phyloP scores from a whole-genome alignment of 2,329 filamentous ascomycete genomes.

The Cladosporium sp. region DNA sequence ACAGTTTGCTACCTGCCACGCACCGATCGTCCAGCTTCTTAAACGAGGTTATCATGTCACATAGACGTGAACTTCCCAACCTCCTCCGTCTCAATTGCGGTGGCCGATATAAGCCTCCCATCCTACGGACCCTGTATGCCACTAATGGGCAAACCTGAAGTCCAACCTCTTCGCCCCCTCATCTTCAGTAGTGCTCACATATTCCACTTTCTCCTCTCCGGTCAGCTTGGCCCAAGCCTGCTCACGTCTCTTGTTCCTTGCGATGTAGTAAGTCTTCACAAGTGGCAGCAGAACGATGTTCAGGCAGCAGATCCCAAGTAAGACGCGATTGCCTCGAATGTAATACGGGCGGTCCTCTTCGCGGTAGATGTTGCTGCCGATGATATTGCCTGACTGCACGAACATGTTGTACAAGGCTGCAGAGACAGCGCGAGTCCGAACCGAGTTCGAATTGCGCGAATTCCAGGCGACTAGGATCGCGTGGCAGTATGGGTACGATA shows the following conservation, averaged over 20 bases:
- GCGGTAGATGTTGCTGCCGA: slow-evolving; percentile 47
- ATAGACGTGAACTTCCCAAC: too few species aligned
- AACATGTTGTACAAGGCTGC: slow-evolving; percentile 40
- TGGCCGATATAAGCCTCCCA: too few species aligned
- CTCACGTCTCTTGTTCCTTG: slow-evolving; percentile 23
- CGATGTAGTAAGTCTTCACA: slow-evolving; percentile 33
- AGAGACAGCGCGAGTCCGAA: slow-evolving; percentile 41
- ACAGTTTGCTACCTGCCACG: too few species aligned
- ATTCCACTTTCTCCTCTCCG: slow-evolving; percentile 46
- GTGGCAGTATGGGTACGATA: slow-evolving; percentile 42
- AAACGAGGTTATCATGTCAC: too few species aligned
- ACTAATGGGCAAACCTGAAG: slow-evolving; percentile 34
- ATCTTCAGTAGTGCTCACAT: slow-evolving; percentile 39
- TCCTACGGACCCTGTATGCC: too few species aligned
- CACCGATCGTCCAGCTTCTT: too few species aligned
- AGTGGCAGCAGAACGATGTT: slow-evolving; percentile 29
- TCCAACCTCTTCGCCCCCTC: slow-evolving; percentile 39
- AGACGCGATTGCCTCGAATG: slow-evolving; percentile 36
- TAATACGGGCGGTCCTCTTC: slow-evolving; percentile 43
- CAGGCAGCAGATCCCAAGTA: slow-evolving; percentile 28
- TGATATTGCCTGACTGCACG: slow-evolving; percentile 43
- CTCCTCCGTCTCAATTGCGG: too few species aligned
- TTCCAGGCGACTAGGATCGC: slow-evolving; percentile 42
- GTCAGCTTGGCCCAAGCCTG: slow-evolving; percentile 44
- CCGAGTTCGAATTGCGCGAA: slow-evolving; percentile 39